Evolutionary conservation across 257 asterid species (phyloP).

Genomic region (Striga asiatica): DNA sequence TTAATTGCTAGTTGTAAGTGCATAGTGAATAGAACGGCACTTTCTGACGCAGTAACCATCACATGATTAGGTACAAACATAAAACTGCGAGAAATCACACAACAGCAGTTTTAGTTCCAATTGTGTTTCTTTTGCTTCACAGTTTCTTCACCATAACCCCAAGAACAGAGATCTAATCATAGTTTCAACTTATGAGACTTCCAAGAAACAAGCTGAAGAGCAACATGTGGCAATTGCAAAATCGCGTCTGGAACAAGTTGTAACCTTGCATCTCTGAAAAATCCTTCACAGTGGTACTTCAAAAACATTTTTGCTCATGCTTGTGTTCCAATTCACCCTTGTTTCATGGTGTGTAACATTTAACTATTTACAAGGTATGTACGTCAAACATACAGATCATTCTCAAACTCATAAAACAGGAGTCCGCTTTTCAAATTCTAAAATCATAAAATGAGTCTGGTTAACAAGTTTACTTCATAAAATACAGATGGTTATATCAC

Average conservation of each 20-base stretch:
- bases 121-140: not conserved
- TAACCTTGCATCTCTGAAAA: not conserved
- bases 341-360: not conserved
- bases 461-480: not conserved
- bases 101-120: not conserved
- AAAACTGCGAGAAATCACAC: not conserved
- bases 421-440: not conserved
- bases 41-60: not conserved
- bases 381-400: not conserved
- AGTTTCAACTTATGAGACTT: not conserved
- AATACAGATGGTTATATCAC: not conserved
- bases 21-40: not conserved
- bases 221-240: not conserved
- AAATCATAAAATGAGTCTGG: not conserved
- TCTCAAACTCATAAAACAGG: not conserved
- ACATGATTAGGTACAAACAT: not conserved
- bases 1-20: not conserved
- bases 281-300: conserved; percentile 2
- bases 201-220: not conserved
- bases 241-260: conserved; percentile 4
- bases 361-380: not conserved
- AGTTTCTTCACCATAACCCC: not conserved
- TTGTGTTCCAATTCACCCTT: not conserved
- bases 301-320: not conserved
- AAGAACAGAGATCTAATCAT: not conserved